Conservation (phyloP, 495 filamentous ascomycete genomes). For the Penicillium flavigenum region DNA sequence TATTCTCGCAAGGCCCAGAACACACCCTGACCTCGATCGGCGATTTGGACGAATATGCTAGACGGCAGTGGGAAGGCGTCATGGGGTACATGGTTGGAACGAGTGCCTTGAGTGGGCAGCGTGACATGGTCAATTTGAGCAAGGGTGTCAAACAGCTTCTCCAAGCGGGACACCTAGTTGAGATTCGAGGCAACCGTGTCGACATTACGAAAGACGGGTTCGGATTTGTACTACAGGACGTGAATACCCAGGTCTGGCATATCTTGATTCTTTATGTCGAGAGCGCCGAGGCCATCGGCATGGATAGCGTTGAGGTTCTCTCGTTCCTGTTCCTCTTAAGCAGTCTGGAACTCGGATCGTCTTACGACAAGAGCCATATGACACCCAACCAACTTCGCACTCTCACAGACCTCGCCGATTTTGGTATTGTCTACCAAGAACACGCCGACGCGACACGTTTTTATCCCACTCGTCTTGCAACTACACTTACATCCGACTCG, state of each 20-base stretch:
- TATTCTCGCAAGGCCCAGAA: constrained; percentile 64
- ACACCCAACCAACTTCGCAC: constrained; percentile 80
- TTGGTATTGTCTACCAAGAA: constrained; percentile 83
- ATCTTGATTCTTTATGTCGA: constrained; percentile 91
- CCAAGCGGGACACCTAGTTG: constrained; percentile 75
- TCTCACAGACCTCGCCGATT: constrained; percentile 80
- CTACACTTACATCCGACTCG: constrained; percentile 86
- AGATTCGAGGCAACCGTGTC: constrained; percentile 54
- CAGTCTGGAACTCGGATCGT: constrained; percentile 83
- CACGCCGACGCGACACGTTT: constrained; percentile 61
- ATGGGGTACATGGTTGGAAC: constrained; percentile 90
- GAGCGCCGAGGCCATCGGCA: constrained; percentile 70
- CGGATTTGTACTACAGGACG: constrained; percentile 88
- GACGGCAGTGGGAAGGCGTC: constrained; percentile 90
- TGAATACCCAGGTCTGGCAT: constrained; percentile 95
- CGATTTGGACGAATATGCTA: constrained; percentile 83
- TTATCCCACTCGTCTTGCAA: constrained; percentile 92
- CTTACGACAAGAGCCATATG: constrained; percentile 78
- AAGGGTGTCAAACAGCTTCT: constrained; percentile 80
- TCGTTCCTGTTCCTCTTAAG: constrained; percentile 96
- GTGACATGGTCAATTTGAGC: constrained; percentile 57
- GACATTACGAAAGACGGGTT: constrained; percentile 90
- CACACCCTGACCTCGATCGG: constrained; percentile 58
- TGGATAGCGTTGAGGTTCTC: constrained; percentile 89
- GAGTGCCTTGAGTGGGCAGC: constrained; percentile 51